Evolutionary conservation across 345 rosid genomes (phyloP), one percentile per base, ranked within the genome.

Genomic region (Cardamine chenopodiifolia): DNA sequence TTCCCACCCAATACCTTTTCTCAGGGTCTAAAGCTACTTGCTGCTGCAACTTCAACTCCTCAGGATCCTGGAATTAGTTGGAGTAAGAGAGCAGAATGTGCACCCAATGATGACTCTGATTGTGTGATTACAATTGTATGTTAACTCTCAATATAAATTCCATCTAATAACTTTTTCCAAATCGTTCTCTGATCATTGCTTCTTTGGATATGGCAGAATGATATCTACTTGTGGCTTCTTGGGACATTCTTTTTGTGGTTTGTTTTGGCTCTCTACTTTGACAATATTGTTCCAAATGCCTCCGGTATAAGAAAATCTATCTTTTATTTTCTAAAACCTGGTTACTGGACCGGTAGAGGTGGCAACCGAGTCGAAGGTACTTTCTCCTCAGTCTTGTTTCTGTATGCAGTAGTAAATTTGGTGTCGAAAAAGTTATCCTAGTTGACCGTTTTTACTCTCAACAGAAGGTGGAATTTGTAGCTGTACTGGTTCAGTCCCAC

Each of bases 1-100:
- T 94, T 87, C 83, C 95, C 96, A 4, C 98, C 97, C n/a, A 91
- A 90, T 88, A 91, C 88, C 73, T 88, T 94, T 37, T 92, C 93
- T 22, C 48, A 82, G 68, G 86, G 87, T 57, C 78, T 90, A 64
- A 59, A 61, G 7, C 65, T 82, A 56, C 96, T 91, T 49, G 79
- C 90, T 60, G 79, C 45, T 35, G 98, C 96, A 63, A 91, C 95
- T 61, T 45, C 77, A 66, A 85, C 89, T 64, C 88, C 88, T 19
- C 84, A 82, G 81, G 93, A 87, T 82, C 78, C 79, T 54, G 97
- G 97, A 52, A 82, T 94, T 54, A 91, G 91, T 77, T 91, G 98
- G 98, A 91, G 82, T 64, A 70, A 82, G 52, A 86, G 89, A 64
- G 62, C 81, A 70, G 68, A 77, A 25, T 94, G 98, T 44, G 68